Percentiles rank a stretch among this genome's conserved stretches.
These are phyloP conservation scores for Fraxinus platypoda DNA, from an alignment of 305 asterid species.

Conservation along the genomic window DNA sequence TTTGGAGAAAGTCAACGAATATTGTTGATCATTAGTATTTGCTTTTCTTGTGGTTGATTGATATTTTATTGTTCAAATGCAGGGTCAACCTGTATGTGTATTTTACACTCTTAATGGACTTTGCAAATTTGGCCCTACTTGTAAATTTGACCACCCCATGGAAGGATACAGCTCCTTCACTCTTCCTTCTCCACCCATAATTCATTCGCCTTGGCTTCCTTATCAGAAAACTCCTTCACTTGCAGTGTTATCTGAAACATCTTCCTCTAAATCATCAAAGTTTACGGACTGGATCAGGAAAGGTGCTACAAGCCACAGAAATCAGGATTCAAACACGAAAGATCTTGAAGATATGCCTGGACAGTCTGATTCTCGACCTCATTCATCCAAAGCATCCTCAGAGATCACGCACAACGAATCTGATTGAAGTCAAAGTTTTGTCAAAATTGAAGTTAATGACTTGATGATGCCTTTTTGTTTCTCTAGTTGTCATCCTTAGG, in stretches of 20 bases:
- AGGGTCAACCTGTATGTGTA: slow-evolving; percentile 59
- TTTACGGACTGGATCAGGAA: slow-evolving; percentile 42
- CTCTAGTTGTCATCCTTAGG: slow-evolving; percentile 4
- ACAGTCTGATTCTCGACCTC: slow-evolving; percentile 31
- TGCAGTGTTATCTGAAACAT: slow-evolving; percentile 26
- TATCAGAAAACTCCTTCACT: slow-evolving; percentile 27
- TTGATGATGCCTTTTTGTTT: slow-evolving; percentile 22
- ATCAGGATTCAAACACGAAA: slow-evolving; percentile 25
- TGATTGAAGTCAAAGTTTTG: slow-evolving; percentile 30
- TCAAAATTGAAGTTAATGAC: slow-evolving; percentile 23
- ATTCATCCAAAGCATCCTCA: slow-evolving; percentile 35
- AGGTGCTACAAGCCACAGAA: slow-evolving; percentile 32
- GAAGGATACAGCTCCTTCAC: slow-evolving; percentile 42
- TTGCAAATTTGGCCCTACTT: slow-evolving; percentile 65
- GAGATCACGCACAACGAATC: slow-evolving; percentile 35
- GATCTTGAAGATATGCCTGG: slow-evolving; percentile 31
- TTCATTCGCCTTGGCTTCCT: slow-evolving; percentile 25
- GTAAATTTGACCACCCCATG: slow-evolving; percentile 64
- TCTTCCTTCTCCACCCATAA: slow-evolving; percentile 37
- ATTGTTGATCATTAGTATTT: neutral
- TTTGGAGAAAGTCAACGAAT: neutral
- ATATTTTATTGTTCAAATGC: slow-evolving; percentile 26
- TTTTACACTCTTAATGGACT: slow-evolving; percentile 49
- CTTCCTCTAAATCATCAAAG: slow-evolving; percentile 33
- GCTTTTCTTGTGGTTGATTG: neutral